Conservation (phyloP, 495 filamentous ascomycete genomes). For the Penicillium canariense region DNA sequence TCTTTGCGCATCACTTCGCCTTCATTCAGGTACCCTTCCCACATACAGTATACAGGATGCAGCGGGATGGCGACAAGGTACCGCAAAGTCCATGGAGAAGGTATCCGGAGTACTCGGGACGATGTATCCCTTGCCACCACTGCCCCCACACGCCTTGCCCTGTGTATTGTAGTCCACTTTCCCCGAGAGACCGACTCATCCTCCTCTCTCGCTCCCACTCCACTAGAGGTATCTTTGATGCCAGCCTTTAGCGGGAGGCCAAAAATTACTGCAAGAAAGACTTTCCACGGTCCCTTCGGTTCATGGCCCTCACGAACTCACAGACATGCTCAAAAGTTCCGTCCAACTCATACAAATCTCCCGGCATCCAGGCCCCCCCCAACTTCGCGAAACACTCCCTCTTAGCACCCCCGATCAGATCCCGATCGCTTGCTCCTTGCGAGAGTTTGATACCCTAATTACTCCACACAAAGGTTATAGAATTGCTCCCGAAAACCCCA, state of each 20-base stretch:
- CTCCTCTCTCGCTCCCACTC: background rate
- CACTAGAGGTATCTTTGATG: background rate
- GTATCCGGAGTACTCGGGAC: background rate
- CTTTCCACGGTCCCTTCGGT: background rate
- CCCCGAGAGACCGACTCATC: conserved; percentile 1
- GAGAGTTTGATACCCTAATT: too few relatives aligned
- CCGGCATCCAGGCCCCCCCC: too few relatives aligned
- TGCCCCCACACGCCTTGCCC: background rate
- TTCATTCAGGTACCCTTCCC: conserved; percentile 28
- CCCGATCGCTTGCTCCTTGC: background rate
- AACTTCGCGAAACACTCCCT: background rate
- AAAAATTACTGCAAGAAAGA: background rate
- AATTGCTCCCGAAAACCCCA: background rate
- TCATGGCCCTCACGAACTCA: background rate
- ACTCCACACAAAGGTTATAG: background rate
- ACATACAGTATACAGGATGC: conserved; percentile 10
- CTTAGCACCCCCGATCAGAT: background rate
- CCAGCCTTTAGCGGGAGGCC: background rate
- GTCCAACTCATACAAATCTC: too few relatives aligned
- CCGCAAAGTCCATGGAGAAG: background rate
- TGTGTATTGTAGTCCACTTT: background rate
- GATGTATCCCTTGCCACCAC: conserved; percentile 2
- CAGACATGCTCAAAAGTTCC: too few relatives aligned
- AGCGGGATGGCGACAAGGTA: too few relatives aligned
- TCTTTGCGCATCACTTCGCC: conserved; percentile 8